Base-by-base conservation (phyloP, 192 early-diverging fungal species). In the Mortierella alpina region DNA sequence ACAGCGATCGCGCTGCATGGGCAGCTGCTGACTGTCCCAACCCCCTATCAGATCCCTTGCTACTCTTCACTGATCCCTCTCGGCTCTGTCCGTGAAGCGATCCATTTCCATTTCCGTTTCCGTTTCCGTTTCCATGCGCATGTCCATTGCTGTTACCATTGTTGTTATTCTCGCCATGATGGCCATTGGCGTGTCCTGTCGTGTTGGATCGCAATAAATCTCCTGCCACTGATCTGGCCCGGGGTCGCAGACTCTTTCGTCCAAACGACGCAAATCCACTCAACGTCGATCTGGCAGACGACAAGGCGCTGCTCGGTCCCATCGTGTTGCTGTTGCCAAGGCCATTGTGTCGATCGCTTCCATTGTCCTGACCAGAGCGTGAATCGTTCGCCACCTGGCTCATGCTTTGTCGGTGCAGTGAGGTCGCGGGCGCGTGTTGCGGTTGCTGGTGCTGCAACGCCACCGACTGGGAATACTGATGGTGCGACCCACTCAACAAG, bases 201-300 rank as follows among this genome's bases (percentile, higher is more conserved):
- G 77, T 72, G 52, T 80, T 80, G 31, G 77, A 72, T 47, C 70
- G 58, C 48, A 68, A 48, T 50, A 80, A 51, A 11, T 80, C 77
- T 1, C 70, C 66, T 18, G 77, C 70, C 5, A 72, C 47, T 12
- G 77, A 80, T 64, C 66, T 63, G 11, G 77, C 77, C 2, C 77
- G 64, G 7, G 77, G 77, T 48, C 77, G 63, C 8, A 80, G 77
- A 44, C 63, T 72, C 60, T 70, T 80, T 22, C 68, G 68, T 11
- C 77, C 77, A 54, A 80, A 80, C 14, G 77, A 80, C 6, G 77
- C 70, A 57, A 80, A 80, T 18, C 77, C 77, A 23, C 77, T 80
- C 12, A 80, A 42, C 12, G 77, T 72, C 1, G 77, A 80, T 22
- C 66, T 49, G 5, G 77, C 70, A 6, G 77, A 72, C 15, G 77